Evolutionary conservation across 805 yeast genomes (phyloP), one percentile per base, ranked within the genome.

Genomic region (Ogataea pilisensis): DNA sequence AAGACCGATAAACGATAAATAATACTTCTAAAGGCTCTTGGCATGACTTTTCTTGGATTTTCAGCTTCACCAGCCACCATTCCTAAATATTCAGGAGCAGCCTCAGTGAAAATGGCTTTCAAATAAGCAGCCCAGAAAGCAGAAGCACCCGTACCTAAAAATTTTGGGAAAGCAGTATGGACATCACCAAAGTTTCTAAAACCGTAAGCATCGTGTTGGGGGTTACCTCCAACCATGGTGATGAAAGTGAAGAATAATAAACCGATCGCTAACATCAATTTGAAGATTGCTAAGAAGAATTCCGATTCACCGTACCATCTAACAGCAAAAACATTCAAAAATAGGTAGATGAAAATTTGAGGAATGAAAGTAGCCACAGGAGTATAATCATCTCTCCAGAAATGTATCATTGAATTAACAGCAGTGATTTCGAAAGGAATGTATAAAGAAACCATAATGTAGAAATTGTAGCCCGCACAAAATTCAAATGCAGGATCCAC

Each of bases 181-280:
- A 31, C 17, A 25, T 31, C 32, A n/a, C 11, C 17, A 16, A 38
- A 32, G 36, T 38, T 38, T 32, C 36, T 35, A 58, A 75, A 75
- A 1, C 80, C 80, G 52, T 68, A 75, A 4, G 66, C 74, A 46
- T 73, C 75, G 34, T 67, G 69, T 28, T 63, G 51, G 2, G 80
- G 80, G 49, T 75, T 74, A 34, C 80, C 80, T 16, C 80, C 80
- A 39, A 73, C 74, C 80, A 75, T 75, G 31, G 75, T 69, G 42
- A 75, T 55, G 49, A 75, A 70, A 6, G 78, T 73, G 58, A 72
- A 75, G 34, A 73, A 48, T 38, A 75, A 58, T 31, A 75, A 62
- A 2, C 77, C 79, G 12, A 71, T 56, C 26, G 76, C 72, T 41
- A 75, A 56, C 17, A 73, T 48, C 43, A 75, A 65, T 48, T 75